phyloP scores from a whole-genome alignment of 164 flowering plant genomes.

The Sedum album region DNA sequence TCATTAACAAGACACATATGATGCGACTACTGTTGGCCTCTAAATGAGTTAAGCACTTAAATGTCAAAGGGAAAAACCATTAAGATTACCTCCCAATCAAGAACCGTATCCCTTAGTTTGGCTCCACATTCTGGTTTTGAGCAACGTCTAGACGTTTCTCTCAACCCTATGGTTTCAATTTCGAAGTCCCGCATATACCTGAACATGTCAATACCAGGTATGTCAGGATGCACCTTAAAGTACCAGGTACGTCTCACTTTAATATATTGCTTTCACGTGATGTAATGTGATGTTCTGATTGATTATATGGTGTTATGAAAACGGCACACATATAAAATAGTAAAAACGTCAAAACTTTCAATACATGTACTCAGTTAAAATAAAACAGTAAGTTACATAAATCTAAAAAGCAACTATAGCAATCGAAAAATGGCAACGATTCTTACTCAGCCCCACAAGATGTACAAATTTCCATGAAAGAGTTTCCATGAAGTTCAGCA shows the following conservation, averaged over 20 bases:
- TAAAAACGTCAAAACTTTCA: too few relatives aligned
- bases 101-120: slow-evolving; percentile 84
- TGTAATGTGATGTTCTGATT: too few relatives aligned
- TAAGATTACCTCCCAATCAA: slow-evolving; percentile 89
- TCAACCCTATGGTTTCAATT: slow-evolving; percentile 94
- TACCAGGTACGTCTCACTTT: too few relatives aligned
- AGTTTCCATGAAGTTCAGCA: slow-evolving; percentile 92
- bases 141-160: slow-evolving; percentile 85
- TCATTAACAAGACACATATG: background rate
- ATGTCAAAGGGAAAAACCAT: background rate
- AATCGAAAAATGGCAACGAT: background rate
- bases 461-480: slow-evolving; percentile 85
- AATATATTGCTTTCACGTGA: too few relatives aligned
- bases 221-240: too few relatives aligned
- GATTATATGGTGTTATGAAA: too few relatives aligned
- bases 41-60: background rate
- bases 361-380: too few relatives aligned
- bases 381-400: too few relatives aligned
- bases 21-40: background rate
- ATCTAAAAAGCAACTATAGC: too few relatives aligned
- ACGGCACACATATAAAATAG: too few relatives aligned
- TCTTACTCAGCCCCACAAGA: slow-evolving; percentile 90
- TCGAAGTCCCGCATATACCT: slow-evolving; percentile 95
- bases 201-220: slow-evolving; percentile 10
- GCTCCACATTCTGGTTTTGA: slow-evolving; percentile 51